Base-by-base conservation (phyloP, 345 rosid genomes). In the Trapa incisa region DNA sequence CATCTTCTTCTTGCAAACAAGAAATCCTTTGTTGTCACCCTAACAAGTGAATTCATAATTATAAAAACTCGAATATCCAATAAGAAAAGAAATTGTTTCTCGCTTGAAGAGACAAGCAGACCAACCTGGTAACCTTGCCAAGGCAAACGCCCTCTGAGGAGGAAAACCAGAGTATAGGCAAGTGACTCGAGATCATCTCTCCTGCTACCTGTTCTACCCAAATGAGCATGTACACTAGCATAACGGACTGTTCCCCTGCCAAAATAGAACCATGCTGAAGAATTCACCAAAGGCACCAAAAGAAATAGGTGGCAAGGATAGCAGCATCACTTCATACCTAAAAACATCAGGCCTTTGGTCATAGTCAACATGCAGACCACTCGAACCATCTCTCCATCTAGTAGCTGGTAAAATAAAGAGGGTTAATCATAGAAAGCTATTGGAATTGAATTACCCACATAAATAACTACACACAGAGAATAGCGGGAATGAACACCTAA, bases 151-250 rank as follows among this genome's bases (percentile, higher is more conserved):
- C 90, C 94, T 42, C 83, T 81, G 39, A 85, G 88, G 72, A 87
- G 94, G 67, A 87, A 87, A 75, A 87, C 70, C 15, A 87, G 89
- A 0, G 94, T 87, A 76, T 87, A 87, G n/a, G 94, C 94, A 71
- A 87, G 91, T 9, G 94, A 87, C 77, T 87, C 94, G 56, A 87
- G 85, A 80, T 87, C 94, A 81, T 87, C 94, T 78, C 94, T 82
- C 72, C 91, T 75, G 73, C 87, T 84, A 22, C 84, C 78, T 60
- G 88, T 84, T 82, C 94, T 84, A 76, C 94, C 94, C 32, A 87
- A 72, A 79, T 87, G 94, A 57, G 91, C 94, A 74, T 87, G 94
- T 48, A 79, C 91, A 62, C 91, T 82, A 43, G 94, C 94, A 75
- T 87, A 87, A 60, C 94, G 88, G 36, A 88, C 91, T 41, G 95